These are phyloP conservation scores for Inga laurina DNA, from an alignment of 306 rosid genomes.

Conservation along the genomic window DNA sequence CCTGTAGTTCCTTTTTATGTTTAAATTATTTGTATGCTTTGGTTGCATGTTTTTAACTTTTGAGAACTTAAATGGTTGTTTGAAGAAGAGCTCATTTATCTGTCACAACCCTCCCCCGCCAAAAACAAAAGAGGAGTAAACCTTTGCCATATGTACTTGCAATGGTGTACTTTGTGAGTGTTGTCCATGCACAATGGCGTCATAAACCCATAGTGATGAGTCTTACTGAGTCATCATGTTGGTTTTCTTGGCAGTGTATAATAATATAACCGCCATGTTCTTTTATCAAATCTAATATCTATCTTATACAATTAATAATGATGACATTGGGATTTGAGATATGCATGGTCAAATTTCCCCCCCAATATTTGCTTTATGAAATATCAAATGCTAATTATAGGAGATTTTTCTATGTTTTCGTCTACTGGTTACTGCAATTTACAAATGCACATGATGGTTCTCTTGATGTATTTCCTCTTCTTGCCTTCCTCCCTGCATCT, in stretches of 20 bases:
- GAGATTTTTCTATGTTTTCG: background rate
- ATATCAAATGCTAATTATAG: background rate
- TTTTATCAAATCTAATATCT: background rate
- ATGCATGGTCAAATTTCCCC: background rate
- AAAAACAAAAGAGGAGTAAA: background rate
- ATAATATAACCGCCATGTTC: background rate
- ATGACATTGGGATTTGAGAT: background rate
- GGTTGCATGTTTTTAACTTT: constrained; percentile 7
- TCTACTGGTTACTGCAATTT: background rate
- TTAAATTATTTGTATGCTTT: background rate
- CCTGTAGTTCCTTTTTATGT: background rate
- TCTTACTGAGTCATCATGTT: constrained; percentile 2
- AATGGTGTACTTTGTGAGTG: background rate
- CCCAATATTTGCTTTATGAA: background rate
- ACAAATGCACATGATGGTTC: background rate
- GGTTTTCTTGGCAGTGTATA: constrained; percentile 1
- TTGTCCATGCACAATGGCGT: background rate
- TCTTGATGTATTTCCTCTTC: background rate
- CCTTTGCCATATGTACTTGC: background rate
- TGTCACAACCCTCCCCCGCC: background rate
- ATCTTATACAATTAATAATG: background rate
- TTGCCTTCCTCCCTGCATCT: background rate
- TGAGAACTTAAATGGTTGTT: constrained; percentile 13
- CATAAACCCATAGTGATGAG: background rate
- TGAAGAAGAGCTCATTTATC: background rate